These are phyloP conservation scores for Ascochyta koolunga DNA, from an alignment of 2,329 filamentous ascomycete genomes.

Conservation along the genomic window DNA sequence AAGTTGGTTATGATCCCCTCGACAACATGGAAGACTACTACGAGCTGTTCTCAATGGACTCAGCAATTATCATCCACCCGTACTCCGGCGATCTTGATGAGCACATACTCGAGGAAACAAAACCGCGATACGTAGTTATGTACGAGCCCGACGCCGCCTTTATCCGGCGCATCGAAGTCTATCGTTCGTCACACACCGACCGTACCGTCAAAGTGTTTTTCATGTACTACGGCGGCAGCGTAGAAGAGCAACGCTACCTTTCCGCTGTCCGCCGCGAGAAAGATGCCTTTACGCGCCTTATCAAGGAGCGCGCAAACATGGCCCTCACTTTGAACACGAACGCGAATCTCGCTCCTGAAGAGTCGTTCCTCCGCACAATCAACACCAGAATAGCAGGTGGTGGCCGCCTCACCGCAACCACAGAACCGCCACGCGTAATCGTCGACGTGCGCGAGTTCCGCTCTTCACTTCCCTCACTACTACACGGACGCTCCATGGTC, in stretches of 20 bases:
- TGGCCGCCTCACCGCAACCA: constrained; percentile 80
- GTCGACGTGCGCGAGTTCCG: constrained; percentile 97
- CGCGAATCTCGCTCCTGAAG: constrained; percentile 76
- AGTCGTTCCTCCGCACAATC: constrained; percentile 89
- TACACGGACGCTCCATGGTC: constrained; percentile 86
- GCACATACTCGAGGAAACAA: constrained; percentile 91
- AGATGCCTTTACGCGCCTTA: constrained; percentile 91
- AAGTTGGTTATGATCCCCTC: constrained; percentile 77
- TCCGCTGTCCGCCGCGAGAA: constrained; percentile 92
- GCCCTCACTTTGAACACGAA: constrained; percentile 78
- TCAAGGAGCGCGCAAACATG: constrained; percentile 94
- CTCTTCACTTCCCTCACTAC: constrained; percentile 85
- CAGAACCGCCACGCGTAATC: constrained; percentile 85
- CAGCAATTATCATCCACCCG: constrained; percentile 86
- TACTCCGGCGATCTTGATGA: constrained; percentile 97
- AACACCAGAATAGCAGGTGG: constrained; percentile 97
- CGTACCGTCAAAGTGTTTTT: constrained; percentile 93
- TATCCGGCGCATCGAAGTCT: constrained; percentile 92
- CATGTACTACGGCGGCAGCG: constrained; percentile 91
- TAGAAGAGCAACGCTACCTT: constrained; percentile 93
- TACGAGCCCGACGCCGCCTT: constrained; percentile 96
- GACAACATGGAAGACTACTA: constrained; percentile 94
- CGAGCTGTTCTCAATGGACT: constrained; percentile 87
- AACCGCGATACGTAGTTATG: constrained; percentile 96
- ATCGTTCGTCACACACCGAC: constrained; percentile 90